A percentile compares a stretch with the other conserved stretches of the same genome.
Evolutionary conservation across 495 filamentous ascomycete species (phyloP).

Genomic region (Neurospora sublineolata): DNA sequence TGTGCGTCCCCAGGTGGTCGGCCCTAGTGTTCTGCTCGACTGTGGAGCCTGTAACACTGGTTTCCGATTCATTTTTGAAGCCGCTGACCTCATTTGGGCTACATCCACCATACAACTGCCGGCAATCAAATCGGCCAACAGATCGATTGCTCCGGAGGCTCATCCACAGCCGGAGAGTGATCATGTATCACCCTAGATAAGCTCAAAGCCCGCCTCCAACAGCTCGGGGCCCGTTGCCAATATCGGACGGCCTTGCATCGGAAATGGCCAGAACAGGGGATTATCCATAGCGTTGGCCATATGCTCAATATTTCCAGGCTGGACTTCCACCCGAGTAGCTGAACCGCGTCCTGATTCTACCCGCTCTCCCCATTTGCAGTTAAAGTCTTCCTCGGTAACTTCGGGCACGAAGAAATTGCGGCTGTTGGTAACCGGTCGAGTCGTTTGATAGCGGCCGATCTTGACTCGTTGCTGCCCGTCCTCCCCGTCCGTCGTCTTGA

Average conservation of each 20-base stretch:
- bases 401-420: conserved; percentile 43
- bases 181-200: conserved; percentile 8
- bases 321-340: background rate
- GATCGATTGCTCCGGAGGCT: background rate
- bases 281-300: conserved; percentile 24
- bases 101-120: background rate
- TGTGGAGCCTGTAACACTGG: background rate
- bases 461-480: background rate
- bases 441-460: conserved; percentile 14
- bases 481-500: conserved; percentile 11
- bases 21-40: background rate
- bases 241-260: conserved; percentile 42
- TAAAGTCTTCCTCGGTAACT: conserved; percentile 29
- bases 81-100: background rate
- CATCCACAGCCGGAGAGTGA: background rate
- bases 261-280: conserved; percentile 44
- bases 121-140: background rate
- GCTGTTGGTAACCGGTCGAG: conserved; percentile 29
- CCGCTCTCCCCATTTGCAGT: conserved; percentile 21
- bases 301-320: conserved; percentile 1
- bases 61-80: background rate
- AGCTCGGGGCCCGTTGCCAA: conserved; percentile 31
- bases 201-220: conserved; percentile 36
- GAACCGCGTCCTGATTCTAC: background rate
- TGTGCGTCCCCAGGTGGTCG: background rate